Evolutionary conservation across 2,329 filamentous ascomycete genomes (phyloP).

Genomic region (Diaporthe citrichinensis): DNA sequence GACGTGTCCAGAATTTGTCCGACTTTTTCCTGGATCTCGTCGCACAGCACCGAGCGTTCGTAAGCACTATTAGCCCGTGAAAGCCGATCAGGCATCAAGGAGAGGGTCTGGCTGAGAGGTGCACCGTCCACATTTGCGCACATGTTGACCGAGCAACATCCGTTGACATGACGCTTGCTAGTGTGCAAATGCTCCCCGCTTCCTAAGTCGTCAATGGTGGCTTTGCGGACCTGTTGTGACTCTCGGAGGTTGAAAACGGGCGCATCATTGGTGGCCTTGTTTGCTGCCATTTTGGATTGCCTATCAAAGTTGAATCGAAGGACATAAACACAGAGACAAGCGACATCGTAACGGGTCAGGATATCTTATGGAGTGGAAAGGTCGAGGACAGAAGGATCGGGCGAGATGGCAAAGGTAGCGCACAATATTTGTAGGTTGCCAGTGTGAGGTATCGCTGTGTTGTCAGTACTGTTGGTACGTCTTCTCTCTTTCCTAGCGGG

Average conservation of each 20-base stretch:
- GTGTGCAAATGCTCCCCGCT: neutral
- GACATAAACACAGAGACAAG: neutral
- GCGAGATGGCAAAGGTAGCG: neutral
- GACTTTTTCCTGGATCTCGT: no score
- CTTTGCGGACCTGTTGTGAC: neutral
- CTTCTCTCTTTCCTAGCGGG: no score
- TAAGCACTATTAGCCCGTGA: no score
- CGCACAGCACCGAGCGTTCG: no score
- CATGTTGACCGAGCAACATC: no score
- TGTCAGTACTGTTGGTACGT: neutral
- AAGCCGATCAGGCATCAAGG: no score
- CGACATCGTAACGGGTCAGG: neutral
- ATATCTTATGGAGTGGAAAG: neutral
- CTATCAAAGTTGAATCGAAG: neutral
- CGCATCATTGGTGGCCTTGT: neutral
- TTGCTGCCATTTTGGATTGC: neutral
- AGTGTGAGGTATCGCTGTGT: neutral
- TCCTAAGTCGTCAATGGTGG: neutral
- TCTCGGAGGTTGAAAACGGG: neutral
- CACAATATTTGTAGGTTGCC: neutral
- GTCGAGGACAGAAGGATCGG: neutral
- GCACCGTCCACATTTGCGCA: no score
- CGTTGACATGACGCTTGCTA: no score
- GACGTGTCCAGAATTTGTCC: no score
- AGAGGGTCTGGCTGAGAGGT: no score